Percentiles rank a stretch among this genome's conserved stretches.
Conservation (phyloP, 495 filamentous ascomycete genomes). For the Penicillium antarcticum region DNA sequence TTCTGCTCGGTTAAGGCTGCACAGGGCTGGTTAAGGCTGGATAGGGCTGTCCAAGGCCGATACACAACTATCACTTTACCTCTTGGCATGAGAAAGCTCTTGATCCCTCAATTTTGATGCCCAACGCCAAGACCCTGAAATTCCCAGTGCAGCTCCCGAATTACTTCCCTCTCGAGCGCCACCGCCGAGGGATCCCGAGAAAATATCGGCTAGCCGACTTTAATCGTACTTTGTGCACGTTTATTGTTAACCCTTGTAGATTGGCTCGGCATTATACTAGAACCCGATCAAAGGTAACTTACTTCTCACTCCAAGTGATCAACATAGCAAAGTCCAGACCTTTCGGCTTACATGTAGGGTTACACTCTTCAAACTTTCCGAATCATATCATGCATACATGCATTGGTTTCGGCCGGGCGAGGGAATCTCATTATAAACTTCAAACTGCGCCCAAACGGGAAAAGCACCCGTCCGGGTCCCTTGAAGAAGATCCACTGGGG, state of each 20-base stretch:
- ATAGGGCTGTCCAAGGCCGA: neutral
- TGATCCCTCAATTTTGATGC: neutral
- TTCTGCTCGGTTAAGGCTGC: conserved; percentile 1
- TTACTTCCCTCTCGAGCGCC: neutral
- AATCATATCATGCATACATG: conserved; percentile 1
- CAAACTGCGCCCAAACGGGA: neutral
- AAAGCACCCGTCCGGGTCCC: neutral
- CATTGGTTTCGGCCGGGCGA: neutral
- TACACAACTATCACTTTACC: neutral
- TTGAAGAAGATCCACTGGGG: neutral
- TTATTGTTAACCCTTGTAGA: neutral
- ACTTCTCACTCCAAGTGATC: neutral
- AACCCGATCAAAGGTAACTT: neutral
- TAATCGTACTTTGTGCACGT: neutral
- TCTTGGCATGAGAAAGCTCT: neutral
- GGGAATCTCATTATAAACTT: neutral
- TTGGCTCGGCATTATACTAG: conserved; percentile 1
- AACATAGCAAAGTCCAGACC: neutral
- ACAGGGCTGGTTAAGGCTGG: neutral
- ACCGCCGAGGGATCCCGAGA: conserved; percentile 8
- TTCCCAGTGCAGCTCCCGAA: neutral
- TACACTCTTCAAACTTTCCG: neutral
- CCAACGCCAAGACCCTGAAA: neutral
- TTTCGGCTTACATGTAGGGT: neutral
- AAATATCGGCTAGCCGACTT: conserved; percentile 19